These are phyloP conservation scores for Diutina catenulata DNA, from an alignment of 1,139 yeast genomes.

Conservation along the genomic window DNA sequence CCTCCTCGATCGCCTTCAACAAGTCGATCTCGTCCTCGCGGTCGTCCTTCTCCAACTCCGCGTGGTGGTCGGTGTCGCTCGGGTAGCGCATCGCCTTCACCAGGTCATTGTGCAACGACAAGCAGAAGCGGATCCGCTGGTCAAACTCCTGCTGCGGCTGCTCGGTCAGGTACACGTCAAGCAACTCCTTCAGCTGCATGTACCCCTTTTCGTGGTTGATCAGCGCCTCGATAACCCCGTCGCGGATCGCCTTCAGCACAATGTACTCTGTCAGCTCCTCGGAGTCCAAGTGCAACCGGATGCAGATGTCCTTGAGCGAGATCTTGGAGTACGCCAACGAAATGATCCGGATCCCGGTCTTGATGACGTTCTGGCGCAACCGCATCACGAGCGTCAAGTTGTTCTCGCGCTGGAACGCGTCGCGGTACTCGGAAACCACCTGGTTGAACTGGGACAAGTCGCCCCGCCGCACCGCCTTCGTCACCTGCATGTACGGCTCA, in stretches of 20 bases:
- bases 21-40: constrained; percentile 34
- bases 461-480: constrained; percentile 88
- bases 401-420: constrained; percentile 59
- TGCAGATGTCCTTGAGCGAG: constrained; percentile 80
- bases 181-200: constrained; percentile 81
- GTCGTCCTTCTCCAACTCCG: constrained; percentile 21
- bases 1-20: constrained; percentile 37
- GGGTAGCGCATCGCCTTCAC: constrained; percentile 96
- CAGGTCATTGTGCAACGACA: constrained; percentile 80
- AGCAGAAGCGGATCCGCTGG: constrained; percentile 88
- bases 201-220: constrained; percentile 86
- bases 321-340: constrained; percentile 86
- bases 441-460: constrained; percentile 74
- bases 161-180: constrained; percentile 78
- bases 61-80: constrained; percentile 18
- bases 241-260: constrained; percentile 93
- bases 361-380: constrained; percentile 92
- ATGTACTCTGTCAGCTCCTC: constrained; percentile 96
- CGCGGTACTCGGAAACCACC: constrained; percentile 57
- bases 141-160: constrained; percentile 85
- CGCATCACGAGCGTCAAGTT: constrained; percentile 78
- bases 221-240: constrained; percentile 93
- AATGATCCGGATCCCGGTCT: constrained; percentile 92
- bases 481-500: constrained; percentile 74
- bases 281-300: constrained; percentile 81